phyloP scores from a whole-genome alignment of 495 filamentous ascomycete genomes.

The Annulohypoxylon stygium region DNA sequence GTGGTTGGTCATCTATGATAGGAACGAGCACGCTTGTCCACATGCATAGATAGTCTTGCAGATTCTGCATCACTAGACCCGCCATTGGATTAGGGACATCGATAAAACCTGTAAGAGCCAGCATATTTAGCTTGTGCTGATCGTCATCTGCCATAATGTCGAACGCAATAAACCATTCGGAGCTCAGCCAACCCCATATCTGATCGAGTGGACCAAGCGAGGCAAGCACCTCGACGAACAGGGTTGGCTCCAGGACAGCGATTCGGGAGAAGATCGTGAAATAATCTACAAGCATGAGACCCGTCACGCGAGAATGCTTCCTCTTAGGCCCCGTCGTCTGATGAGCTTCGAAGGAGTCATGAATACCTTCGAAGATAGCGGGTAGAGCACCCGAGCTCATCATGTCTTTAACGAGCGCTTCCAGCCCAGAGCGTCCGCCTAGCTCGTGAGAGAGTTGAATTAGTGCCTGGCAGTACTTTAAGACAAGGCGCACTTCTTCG shows the following conservation, averaged over 20 bases:
- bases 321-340: conserved; percentile 82
- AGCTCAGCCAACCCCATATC: conserved; percentile 77
- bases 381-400: conserved; percentile 74
- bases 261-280: conserved; percentile 86
- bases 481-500: conserved; percentile 74
- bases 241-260: conserved; percentile 72
- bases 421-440: conserved; percentile 74
- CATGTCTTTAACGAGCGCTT: conserved; percentile 75
- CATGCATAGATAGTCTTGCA: conserved; percentile 68
- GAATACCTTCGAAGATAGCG: conserved; percentile 77
- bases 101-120: conserved; percentile 85
- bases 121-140: conserved; percentile 82
- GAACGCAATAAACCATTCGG: conserved; percentile 90
- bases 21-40: conserved; percentile 64
- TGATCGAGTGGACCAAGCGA: conserved; percentile 59
- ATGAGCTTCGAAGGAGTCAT: conserved; percentile 76
- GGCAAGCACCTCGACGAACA: conserved; percentile 72
- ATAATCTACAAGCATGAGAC: conserved; percentile 83
- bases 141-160: conserved; percentile 81
- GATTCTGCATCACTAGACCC: conserved; percentile 58
- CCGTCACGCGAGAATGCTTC: conserved; percentile 71
- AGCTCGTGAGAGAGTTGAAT: conserved; percentile 77
- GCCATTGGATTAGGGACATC: conserved; percentile 69
- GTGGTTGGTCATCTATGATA: conserved; percentile 48
- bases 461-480: conserved; percentile 76